Base-by-base conservation (phyloP, 177 flowering plant genomes). In the Vitis hybrid region DNA sequence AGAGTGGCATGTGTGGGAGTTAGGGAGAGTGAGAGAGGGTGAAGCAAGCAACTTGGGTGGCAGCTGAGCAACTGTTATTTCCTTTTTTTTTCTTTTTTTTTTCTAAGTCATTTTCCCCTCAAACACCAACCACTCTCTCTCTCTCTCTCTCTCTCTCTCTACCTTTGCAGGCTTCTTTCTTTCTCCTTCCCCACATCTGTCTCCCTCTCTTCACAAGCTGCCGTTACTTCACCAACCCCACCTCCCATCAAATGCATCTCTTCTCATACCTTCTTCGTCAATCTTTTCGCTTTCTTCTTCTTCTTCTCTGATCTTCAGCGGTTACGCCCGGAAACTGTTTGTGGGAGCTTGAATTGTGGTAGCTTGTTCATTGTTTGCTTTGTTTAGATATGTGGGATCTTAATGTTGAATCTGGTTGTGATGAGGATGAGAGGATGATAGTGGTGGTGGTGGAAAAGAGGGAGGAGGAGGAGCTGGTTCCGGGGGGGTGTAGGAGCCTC, bases 331-430 rank as follows among this genome's bases (percentile, higher is more conserved):
- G 7, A 39, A 33, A 39, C 45, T 39, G 7, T 39, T 39, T 6
- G 7, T 39, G 45, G 45, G 45, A 39, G 45, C 45, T 39, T 39
- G 45, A 39, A 39, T 39, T 39, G 45, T 6, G 45, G 45, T 39
- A 7, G 45, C 4, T 26, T 26, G 0, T 26, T 26, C 29, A 26
- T 26, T 26, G 29, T 26, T 26, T 26, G 29, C 29, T 26, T 26
- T 12, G 39, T 3, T 10, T 39, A 62, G 64, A 62, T 10, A 75
- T 77, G 83, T 77, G 77, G 74, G 83, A 80, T 77, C 83, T 80
- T 49, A 80, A 80, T 59, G 72, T 77, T 45, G 60, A 64, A 1
- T 68, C 64, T 1, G 56, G 65, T 31, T 51, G 52, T 12, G 64
- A 62, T 10, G 45, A 60, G 8, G 3, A 65, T 26, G 50, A 65